Conservation (phyloP, 805 yeast species). For the Priceomyces melissophilus region DNA sequence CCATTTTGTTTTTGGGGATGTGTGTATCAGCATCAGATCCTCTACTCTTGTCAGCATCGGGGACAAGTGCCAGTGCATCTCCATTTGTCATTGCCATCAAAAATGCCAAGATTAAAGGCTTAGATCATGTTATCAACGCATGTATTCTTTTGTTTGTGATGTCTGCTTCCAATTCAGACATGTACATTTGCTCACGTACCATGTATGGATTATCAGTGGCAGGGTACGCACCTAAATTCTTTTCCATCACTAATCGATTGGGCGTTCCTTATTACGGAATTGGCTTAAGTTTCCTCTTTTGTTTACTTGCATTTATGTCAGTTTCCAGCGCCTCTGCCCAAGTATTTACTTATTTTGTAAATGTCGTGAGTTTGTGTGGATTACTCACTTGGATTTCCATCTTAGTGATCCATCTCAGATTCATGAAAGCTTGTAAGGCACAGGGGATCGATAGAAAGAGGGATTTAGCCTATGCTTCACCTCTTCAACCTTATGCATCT, state of each 20-base stretch:
- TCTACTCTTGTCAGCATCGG: conserved; percentile 47
- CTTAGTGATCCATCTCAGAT: conserved; percentile 62
- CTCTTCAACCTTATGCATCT: conserved; percentile 67
- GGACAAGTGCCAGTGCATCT: conserved; percentile 65
- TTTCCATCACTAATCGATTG: conserved; percentile 58
- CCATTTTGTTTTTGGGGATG: conserved; percentile 64
- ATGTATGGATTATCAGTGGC: conserved; percentile 68
- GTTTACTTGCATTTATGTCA: conserved; percentile 69
- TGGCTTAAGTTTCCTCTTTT: conserved; percentile 48
- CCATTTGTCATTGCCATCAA: conserved; percentile 83
- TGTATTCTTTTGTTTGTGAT: conserved; percentile 73
- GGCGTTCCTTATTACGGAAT: conserved; percentile 72
- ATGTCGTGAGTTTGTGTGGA: conserved; percentile 74
- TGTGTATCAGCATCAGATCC: conserved; percentile 61
- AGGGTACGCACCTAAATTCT: conserved; percentile 69
- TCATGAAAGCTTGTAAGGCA: conserved; percentile 55
- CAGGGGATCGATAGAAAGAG: conserved; percentile 58
- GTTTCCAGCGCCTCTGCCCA: conserved; percentile 53
- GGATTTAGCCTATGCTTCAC: conserved; percentile 58
- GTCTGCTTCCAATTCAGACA: conserved; percentile 78
- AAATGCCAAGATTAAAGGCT: conserved; percentile 57
- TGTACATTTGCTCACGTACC: conserved; percentile 75
- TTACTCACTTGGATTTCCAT: conserved; percentile 73
- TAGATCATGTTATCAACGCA: conserved; percentile 76
- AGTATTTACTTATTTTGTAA: conserved; percentile 67